A percentile compares a stretch with the other conserved stretches of the same genome.
These are phyloP conservation scores for Neopestalotiopsis sp. DNA, from an alignment of 2,329 filamentous ascomycete genomes.

Conservation along the genomic window DNA sequence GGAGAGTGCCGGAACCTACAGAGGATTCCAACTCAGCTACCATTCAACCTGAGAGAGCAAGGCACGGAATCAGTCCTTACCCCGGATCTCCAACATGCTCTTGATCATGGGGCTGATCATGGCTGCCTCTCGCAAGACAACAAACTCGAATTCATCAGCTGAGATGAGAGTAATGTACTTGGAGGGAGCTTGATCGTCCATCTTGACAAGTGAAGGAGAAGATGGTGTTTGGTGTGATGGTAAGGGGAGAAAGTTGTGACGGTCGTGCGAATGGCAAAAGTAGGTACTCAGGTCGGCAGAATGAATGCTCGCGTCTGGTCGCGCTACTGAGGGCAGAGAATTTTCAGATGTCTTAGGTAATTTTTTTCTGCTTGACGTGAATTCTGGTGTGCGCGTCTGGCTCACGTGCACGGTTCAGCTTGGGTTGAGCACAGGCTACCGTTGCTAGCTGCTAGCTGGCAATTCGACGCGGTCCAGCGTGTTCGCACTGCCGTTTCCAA, in stretches of 20 bases:
- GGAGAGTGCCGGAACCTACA: constrained; percentile 13
- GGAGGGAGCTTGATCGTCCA: constrained; percentile 38
- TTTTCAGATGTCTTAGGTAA: not conserved
- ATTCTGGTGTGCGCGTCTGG: not conserved
- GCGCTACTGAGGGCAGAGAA: not conserved
- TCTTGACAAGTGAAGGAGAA: constrained; percentile 29
- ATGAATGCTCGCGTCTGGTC: not conserved
- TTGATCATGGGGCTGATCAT: constrained; percentile 74
- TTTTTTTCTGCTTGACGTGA: not conserved
- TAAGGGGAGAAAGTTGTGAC: not conserved
- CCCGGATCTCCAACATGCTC: constrained; percentile 74
- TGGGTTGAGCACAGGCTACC: not conserved
- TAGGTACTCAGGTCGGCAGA: no score
- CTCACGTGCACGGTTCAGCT: not conserved
- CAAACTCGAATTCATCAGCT: constrained; percentile 77
- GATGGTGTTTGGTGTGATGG: not conserved
- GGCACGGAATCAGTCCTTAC: constrained; percentile 46
- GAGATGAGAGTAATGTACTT: constrained; percentile 82
- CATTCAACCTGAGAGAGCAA: constrained; percentile 17
- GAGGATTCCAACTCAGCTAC: constrained; percentile 13
- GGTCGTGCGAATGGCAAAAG: not conserved
- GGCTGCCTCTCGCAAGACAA: constrained; percentile 74
- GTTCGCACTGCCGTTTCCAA: no score
- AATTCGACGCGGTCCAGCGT: no score
- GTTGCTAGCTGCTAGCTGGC: not conserved